A percentile compares a stretch with the other conserved stretches of the same genome.
Conservation (phyloP, 2,329 filamentous ascomycete genomes). For the Phaeoacremonium minimum region DNA sequence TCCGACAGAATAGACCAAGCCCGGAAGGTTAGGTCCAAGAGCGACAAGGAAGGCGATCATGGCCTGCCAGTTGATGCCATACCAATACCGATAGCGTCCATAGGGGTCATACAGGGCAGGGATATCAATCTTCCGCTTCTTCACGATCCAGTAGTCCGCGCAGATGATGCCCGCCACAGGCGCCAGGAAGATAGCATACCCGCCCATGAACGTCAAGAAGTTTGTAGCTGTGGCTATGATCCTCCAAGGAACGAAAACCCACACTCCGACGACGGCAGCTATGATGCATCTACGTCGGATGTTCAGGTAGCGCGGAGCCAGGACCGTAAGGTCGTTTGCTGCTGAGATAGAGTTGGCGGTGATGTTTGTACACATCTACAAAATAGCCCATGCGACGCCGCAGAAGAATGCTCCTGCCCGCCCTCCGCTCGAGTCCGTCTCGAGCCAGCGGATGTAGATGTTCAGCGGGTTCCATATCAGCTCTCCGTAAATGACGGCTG, state of each 20-base stretch:
- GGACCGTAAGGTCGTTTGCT: constrained; percentile 45
- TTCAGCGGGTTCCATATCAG: constrained; percentile 46
- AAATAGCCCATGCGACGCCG: too few species aligned
- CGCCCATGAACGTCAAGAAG: constrained; percentile 23
- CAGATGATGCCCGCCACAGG: constrained; percentile 16
- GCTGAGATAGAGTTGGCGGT: constrained; percentile 47
- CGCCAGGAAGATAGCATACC: constrained; percentile 29
- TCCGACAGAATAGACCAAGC: too few species aligned
- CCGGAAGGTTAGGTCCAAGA: not conserved
- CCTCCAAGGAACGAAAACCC: constrained; percentile 26
- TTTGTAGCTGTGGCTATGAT: constrained; percentile 2
- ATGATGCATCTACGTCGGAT: constrained; percentile 42
- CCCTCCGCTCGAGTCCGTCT: too few species aligned
- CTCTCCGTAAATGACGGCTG: constrained; percentile 44
- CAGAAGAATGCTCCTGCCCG: too few species aligned
- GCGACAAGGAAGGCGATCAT: constrained; percentile 10
- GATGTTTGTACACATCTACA: too few species aligned
- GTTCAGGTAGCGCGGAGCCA: constrained; percentile 49
- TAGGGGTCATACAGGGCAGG: constrained; percentile 28
- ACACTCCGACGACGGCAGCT: constrained; percentile 31
- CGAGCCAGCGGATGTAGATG: constrained; percentile 38
- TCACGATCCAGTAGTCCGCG: constrained; percentile 20
- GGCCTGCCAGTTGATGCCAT: constrained; percentile 25
- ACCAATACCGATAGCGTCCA: constrained; percentile 26
- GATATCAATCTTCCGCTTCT: constrained; percentile 26